Evolutionary conservation across 352 stramenopile species (phyloP), one percentile per base, ranked within the genome.

Genomic region (Bremia lactucae): DNA sequence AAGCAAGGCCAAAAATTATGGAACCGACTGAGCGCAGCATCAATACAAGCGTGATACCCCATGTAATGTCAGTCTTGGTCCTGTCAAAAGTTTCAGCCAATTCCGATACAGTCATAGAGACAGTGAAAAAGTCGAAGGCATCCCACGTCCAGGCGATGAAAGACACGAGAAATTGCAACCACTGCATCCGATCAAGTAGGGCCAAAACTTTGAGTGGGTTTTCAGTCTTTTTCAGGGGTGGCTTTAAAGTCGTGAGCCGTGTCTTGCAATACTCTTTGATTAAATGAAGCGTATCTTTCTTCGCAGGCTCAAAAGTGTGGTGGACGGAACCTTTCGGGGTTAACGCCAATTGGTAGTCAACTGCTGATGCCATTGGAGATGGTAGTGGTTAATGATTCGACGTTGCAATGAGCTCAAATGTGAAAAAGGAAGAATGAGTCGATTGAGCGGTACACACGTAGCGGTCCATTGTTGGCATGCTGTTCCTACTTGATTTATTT

Each of bases 61-160:
- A 78, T 22, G 66, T 78, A 23, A 78, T 69, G 35, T 78, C 59
- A 7, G 59, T 57, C 28, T 72, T 72, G 24, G 48, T 54, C 36
- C 67, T 68, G 33, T 31, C 53, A 45, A 74, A 78, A 19, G 54
- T 59, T 40, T 73, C 37, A 16, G 62, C 59, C n/a, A 78, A 46
- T 0, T 78, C 66, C 4, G 63, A 69, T 39, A 78, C 39, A 0
- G 66, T 78, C 43, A 78, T 54, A 5, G 66, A 63, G 22, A 74
- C 66, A 1, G 66, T 78, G 54, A 78, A 78, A 49, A 78, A 78
- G 49, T 78, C 66, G 42, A 78, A 78, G 24, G 59, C 66, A 23
- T 78, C 66, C 66, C 66, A 78, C 2, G 49, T 54, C 66, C 66
- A 78, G 8, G 62, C 54, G 1, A 53, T 36, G 36, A 78, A 78